Evolutionary conservation across 2,329 filamentous ascomycete species (phyloP), one percentile per base, ranked within the genome.

Genomic region (Penicillium sp.): DNA sequence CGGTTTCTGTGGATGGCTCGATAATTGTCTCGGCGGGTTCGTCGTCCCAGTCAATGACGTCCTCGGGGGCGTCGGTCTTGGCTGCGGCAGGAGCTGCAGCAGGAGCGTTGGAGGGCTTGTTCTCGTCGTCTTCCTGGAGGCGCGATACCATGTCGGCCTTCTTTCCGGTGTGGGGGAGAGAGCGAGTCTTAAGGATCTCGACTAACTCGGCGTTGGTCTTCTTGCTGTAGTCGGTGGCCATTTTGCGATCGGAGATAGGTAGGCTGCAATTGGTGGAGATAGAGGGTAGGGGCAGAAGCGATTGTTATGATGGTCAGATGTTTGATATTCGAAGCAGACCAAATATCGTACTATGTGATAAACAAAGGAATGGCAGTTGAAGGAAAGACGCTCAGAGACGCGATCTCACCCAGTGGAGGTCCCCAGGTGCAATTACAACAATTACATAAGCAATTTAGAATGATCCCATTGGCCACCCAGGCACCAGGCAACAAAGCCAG

Each of bases 91-190:
- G 49, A 7, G 62, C 54, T 39, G 60, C 56, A 46, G 66, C 50
- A 9, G 62, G 52, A 39, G 67, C 51, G 50, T 56, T 62, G 45
- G 60, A 54, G 29, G 64, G 49, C 25, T 64, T 67, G 46, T 60
- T 66, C 44, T 62, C 59, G 46, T 80, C 78, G 55, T 75, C 72
- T 60, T 79, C 71, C 54, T 75, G 71, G 41, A 80, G 68, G 53
- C 78, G 76, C 45, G 76, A 74, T 41, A 80, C 70, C 52, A 80
- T 68, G 6, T 80, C 78, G 21, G 77, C 78, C 62, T 80, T 80
- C 60, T 80, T 80, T 54, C 78, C 78, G 3, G 74, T 76, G 63
- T 77, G 73, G 7, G 76, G 70, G 38, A 80, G 70, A n/a, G 68
- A 73, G 39, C 78, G 77, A 23, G 73, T 68, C 63, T 79, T 80